A percentile compares a stretch with the other conserved stretches of the same genome.
Conservation (phyloP, 805 yeast species). For the Hanseniaspora clermontiae region DNA sequence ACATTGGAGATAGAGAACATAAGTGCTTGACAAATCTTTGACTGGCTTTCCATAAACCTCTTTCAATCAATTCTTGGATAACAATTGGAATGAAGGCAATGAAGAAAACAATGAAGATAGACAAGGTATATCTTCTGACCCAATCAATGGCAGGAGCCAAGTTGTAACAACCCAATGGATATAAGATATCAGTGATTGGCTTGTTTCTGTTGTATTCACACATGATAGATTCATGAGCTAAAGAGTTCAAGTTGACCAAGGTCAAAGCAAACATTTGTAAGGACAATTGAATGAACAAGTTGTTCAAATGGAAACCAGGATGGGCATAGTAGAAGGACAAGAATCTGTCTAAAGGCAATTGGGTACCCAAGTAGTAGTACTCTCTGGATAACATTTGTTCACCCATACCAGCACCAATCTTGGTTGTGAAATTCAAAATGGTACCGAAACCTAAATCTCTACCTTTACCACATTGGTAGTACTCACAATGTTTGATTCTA, state of each 20-base stretch:
- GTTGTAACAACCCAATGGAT: conserved; percentile 65
- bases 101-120: conserved; percentile 71
- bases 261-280: conserved; percentile 61
- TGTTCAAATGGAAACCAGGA: conserved; percentile 76
- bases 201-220: conserved; percentile 54
- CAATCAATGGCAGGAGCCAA: conserved; percentile 63
- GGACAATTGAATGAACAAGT: conserved; percentile 64
- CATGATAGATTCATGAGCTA: conserved; percentile 57
- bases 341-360: conserved; percentile 67
- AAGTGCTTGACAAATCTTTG: conserved; percentile 59
- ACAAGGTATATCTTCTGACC: conserved; percentile 68
- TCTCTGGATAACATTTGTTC: conserved; percentile 79
- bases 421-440: conserved; percentile 71
- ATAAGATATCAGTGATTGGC: conserved; percentile 54
- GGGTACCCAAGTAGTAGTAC: conserved; percentile 70
- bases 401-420: conserved; percentile 90
- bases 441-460: conserved; percentile 82
- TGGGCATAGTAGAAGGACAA: conserved; percentile 76
- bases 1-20: conserved; percentile 61
- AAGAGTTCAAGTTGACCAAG: conserved; percentile 55
- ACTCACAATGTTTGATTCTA: conserved; percentile 75
- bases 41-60: conserved; percentile 66
- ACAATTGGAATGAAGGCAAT: conserved; percentile 68
- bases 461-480: conserved; percentile 83
- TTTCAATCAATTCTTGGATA: conserved; percentile 68